Percentiles rank a stretch among this genome's conserved stretches.
phyloP scores from a whole-genome alignment of 2,329 filamentous ascomycete genomes.

The Cladophialophora exuberans region DNA sequence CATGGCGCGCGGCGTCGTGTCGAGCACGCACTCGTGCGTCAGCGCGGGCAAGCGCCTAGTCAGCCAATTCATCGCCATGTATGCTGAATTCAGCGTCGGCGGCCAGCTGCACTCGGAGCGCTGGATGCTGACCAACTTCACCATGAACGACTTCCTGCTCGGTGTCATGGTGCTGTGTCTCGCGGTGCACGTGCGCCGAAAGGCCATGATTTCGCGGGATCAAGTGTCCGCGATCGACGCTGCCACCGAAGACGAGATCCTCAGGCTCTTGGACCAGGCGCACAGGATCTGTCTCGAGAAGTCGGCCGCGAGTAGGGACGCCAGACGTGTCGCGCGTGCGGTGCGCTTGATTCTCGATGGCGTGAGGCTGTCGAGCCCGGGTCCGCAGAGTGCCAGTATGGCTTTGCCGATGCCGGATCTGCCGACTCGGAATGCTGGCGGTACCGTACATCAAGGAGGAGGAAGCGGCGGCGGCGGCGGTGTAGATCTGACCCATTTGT shows the following conservation, averaged over 20 bases:
- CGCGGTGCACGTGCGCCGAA: conserved; percentile 29
- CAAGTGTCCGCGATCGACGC: conserved; percentile 22
- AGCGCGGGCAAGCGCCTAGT: conserved; percentile 53
- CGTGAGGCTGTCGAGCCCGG: neutral
- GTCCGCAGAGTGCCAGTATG: neutral
- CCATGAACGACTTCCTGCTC: conserved; percentile 64
- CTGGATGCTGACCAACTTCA: conserved; percentile 62
- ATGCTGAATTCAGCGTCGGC: conserved; percentile 57
- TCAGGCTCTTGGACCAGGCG: conserved; percentile 23
- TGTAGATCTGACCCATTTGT: neutral
- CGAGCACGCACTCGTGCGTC: conserved; percentile 52
- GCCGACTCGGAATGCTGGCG: neutral
- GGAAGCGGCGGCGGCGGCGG: neutral
- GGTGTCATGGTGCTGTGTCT: conserved; percentile 65
- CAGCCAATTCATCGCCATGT: conserved; percentile 53
- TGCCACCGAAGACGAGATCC: conserved; percentile 15
- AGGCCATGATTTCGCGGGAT: neutral
- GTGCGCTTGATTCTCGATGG: conserved; percentile 26
- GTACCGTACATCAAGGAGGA: neutral
- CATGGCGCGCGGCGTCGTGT: conserved; percentile 45
- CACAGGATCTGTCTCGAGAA: conserved; percentile 30
- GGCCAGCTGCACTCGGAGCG: conserved; percentile 56
- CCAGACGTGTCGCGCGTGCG: conserved; percentile 28
- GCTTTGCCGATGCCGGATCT: neutral
- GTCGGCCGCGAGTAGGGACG: conserved; percentile 25